Conservation (phyloP, 768 basidiomycete genomes). For the Saitozyma sp. region DNA sequence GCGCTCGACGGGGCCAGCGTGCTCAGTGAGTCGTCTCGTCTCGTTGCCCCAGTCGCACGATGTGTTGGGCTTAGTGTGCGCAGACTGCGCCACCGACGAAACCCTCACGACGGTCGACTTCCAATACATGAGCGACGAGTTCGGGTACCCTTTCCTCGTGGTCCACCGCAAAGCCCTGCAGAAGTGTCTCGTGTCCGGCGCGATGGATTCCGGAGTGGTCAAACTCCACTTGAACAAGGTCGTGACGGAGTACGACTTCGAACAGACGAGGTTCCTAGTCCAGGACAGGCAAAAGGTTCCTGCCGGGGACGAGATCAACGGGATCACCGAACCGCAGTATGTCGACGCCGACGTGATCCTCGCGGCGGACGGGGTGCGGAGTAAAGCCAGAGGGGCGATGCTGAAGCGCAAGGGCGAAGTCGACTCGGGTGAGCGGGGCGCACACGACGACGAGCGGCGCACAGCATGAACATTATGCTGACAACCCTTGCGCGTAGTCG, state of each 20-base stretch:
- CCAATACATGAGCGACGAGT: slow-evolving; percentile 45
- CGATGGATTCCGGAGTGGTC: slow-evolving; percentile 40
- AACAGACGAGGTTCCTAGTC: slow-evolving; percentile 30
- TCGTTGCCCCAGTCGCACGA: not conserved
- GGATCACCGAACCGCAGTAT: slow-evolving; percentile 17
- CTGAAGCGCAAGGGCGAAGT: slow-evolving; percentile 47
- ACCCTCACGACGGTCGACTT: slow-evolving; percentile 49
- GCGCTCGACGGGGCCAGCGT: slow-evolving; percentile 46
- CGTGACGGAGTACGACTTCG: slow-evolving; percentile 47
- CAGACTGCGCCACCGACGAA: slow-evolving; percentile 47
- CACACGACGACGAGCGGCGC: not conserved
- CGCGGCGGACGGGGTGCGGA: slow-evolving; percentile 55
- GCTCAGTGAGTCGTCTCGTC: slow-evolving; percentile 33
- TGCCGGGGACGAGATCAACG: not conserved
- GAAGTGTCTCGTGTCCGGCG: slow-evolving; percentile 47
- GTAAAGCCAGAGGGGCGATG: slow-evolving; percentile 49
- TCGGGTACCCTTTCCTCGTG: slow-evolving; percentile 48
- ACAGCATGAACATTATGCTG: not conserved
- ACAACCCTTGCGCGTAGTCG: slow-evolving; percentile 20
- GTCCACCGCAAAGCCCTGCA: slow-evolving; percentile 53
- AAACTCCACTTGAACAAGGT: slow-evolving; percentile 45
- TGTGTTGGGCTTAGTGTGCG: too few relatives aligned
- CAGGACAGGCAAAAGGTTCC: not conserved
- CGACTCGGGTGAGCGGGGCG: slow-evolving; percentile 36
- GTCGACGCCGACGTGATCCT: slow-evolving; percentile 53